Conservation (phyloP, 805 yeast genomes). For the Lipomyces kockii region DNA sequence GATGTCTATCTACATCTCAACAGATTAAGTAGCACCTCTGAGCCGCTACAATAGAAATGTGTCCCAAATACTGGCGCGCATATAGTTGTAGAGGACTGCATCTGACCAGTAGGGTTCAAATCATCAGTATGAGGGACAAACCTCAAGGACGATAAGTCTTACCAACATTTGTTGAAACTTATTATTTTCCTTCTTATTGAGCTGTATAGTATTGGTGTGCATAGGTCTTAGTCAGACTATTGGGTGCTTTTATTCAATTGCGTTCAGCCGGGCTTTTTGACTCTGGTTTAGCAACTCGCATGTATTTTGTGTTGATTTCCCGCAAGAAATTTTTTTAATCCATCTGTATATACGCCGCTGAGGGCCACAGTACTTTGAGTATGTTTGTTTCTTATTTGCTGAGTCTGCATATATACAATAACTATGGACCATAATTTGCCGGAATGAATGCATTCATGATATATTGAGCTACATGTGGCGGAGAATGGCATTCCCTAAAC, state of each 20-base stretch:
- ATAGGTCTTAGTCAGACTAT: neutral
- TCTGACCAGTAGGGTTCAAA: neutral
- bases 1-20: constrained; percentile 88
- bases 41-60: constrained; percentile 53
- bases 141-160: neutral
- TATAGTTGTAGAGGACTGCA: neutral
- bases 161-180: too few species aligned
- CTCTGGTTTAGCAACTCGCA: too few species aligned
- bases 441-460: neutral
- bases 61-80: neutral
- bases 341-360: neutral
- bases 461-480: neutral
- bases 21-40: constrained; percentile 71
- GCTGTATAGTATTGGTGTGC: neutral
- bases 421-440: neutral
- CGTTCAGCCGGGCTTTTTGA: neutral
- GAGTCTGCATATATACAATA: neutral
- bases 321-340: neutral
- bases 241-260: too few species aligned
- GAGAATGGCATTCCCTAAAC: neutral
- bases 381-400: neutral
- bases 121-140: neutral
- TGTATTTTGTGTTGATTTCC: too few species aligned
- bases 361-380: neutral
- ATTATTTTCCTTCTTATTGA: neutral